phyloP scores from a whole-genome alignment of 208 protist genomes.

The Trypanosoma melophagium region DNA sequence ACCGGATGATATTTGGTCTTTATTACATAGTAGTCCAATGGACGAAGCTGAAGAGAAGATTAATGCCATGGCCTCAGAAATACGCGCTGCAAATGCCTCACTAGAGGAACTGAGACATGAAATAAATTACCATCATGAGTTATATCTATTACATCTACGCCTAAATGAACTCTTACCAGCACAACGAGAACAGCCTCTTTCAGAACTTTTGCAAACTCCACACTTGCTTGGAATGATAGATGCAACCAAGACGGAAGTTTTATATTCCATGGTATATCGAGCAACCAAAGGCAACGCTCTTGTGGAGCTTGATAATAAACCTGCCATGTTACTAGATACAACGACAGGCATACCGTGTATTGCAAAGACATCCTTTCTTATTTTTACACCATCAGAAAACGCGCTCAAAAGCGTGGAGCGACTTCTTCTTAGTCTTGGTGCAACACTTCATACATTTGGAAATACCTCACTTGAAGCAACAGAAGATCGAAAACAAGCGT shows the following conservation, averaged over 20 bases:
- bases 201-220: background rate
- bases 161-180: slow-evolving; percentile 9
- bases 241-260: slow-evolving; percentile 27
- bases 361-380: slow-evolving; percentile 82
- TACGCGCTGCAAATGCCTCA: slow-evolving; percentile 40
- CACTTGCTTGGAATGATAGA: slow-evolving; percentile 33
- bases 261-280: slow-evolving; percentile 89
- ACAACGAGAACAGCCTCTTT: background rate
- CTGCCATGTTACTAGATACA: slow-evolving; percentile 61
- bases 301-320: slow-evolving; percentile 45
- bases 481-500: slow-evolving; percentile 5
- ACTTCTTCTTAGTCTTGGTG: slow-evolving; percentile 84
- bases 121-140: slow-evolving; percentile 43
- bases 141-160: slow-evolving; percentile 23
- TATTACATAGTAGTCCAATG: background rate
- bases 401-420: slow-evolving; percentile 82
- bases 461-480: slow-evolving; percentile 35
- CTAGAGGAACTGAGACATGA: slow-evolving; percentile 48
- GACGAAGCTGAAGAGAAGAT: slow-evolving; percentile 10
- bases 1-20: background rate
- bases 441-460: slow-evolving; percentile 85
- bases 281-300: slow-evolving; percentile 90
- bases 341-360: slow-evolving; percentile 28
- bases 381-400: slow-evolving; percentile 85
- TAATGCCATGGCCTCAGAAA: slow-evolving; percentile 35